Base-by-base conservation (phyloP, 1,139 yeast species). In the Keqinozyma sinolaborantium region DNA sequence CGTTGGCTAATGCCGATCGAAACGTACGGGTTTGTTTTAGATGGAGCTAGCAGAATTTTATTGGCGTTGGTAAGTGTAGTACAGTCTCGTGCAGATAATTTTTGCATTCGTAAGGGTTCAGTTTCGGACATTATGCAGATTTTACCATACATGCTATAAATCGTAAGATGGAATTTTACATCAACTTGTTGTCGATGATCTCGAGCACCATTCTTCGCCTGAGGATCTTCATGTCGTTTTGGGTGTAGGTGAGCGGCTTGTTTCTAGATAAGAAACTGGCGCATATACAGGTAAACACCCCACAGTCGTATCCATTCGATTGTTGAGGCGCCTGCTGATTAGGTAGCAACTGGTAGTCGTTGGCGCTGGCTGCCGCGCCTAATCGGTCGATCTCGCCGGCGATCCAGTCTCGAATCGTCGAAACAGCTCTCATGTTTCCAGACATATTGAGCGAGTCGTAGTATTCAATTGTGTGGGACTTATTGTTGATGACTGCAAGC, bases 261-360 rank as follows among this genome's bases (percentile, higher is more conserved):
- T 61, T 60, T 33, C 75, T 53, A 12, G 86, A 64, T 28, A 85
- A 48, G 30, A 72, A 80, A 32, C 78, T 73, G 1, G 87, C 86
- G 37, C 83, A 83, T 34, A 87, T 76, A 55, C 97, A 84, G 6
- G 95, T 77, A 50, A 90, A 92, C 1, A 92, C 95, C 2, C 99
- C 99, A 60, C 99, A 94, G 54, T 94, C 99, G 44, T 57, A 85
- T 0, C 97, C 97, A 52, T 94, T 94, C 20, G 71, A 65, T 54
- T 94, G 99, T 45, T 82, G 87, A 0, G 98, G 98, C 23, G 90
- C 76, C 16, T 68, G 62, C 23, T 65, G 56, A 33, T 50, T 60
- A 2, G 61, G 63, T 25, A 48, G 42, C 26, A 58, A 53, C 36
- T 51, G 48, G 42, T 71, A 67, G 16, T 53, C 38, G 26, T 51